These are phyloP conservation scores for Picea mariana DNA, from an alignment of 83 land plant genomes.

Conservation along the genomic window DNA sequence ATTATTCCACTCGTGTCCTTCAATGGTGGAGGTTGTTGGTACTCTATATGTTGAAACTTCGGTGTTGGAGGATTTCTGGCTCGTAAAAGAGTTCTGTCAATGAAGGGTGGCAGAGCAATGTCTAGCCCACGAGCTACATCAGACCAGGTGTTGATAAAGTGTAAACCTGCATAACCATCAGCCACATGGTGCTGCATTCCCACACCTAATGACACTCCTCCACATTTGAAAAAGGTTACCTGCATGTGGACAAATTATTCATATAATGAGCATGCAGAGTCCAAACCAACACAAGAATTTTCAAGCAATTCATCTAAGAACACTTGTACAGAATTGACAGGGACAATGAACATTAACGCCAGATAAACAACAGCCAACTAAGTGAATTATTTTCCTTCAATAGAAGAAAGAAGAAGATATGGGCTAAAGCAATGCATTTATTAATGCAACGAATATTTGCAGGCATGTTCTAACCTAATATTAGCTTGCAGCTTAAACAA, in stretches of 20 bases:
- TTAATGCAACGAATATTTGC: background rate
- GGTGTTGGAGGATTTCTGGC: constrained; percentile 85
- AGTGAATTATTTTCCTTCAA: background rate
- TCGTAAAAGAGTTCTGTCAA: constrained; percentile 81
- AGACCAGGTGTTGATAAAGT: constrained; percentile 72
- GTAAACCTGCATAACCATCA: constrained; percentile 62
- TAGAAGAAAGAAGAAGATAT: background rate
- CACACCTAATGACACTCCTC: constrained; percentile 74
- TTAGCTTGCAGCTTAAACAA: background rate
- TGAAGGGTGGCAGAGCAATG: constrained; percentile 67
- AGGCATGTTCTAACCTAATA: background rate
- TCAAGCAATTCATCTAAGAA: background rate
- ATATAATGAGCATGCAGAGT: background rate
- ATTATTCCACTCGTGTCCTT: constrained; percentile 3
- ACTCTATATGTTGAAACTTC: constrained; percentile 77
- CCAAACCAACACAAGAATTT: background rate
- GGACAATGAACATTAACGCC: background rate
- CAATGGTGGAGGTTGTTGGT: constrained; percentile 78
- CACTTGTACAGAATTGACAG: background rate
- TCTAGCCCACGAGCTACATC: constrained; percentile 69
- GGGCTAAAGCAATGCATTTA: background rate
- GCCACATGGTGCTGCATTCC: constrained; percentile 77
- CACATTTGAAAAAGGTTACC: constrained; percentile 72
- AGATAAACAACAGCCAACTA: background rate
- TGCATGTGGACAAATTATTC: constrained; percentile 23